Base-by-base conservation (phyloP, 2,329 filamentous ascomycete species). In the Hymenoscyphus scutula region DNA sequence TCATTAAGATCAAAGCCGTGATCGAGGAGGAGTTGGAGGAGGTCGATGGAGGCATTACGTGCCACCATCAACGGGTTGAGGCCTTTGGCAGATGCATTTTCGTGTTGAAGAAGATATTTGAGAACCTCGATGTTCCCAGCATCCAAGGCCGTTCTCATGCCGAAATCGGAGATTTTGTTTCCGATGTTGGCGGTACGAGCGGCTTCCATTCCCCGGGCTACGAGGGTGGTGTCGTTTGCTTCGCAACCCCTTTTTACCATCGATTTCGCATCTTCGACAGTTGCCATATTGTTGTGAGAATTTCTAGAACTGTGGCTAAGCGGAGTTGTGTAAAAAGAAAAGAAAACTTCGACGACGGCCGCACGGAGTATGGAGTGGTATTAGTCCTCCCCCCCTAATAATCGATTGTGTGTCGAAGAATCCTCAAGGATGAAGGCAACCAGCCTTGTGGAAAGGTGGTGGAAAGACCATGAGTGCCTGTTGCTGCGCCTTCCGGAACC, bases 1-100 rank as follows among this genome's bases (percentile, higher is more conserved):
- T 57, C 19, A 41, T 57, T 57, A 23, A 57, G n/a, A 15, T 57
- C 55, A 13, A 38, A 57, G 19, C 55, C 55, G 23, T 57, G 55
- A 45, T 57, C 55, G 17, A 57, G 15, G 19, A 57, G 7, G 2
- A 57, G 32, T 41, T 57, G 55, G 34, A 57, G 37, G 13, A 57
- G 32, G 11, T 57, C 55, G 11, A 34, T 19, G n/a, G 55, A 57
- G 15, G 55, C n/a, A 8, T 45, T 57, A 10, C 17, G 55, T 27
- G 55, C 55, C 13, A 57, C 55, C 10, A 15, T 38, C 23, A 41
- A 38, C 13, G 55, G 55, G 30, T 11, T 29, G 37, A 57, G 32
- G 32, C 30, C 27, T 29, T 57, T 34, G 5, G 29, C 23, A 17
- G 55, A 30, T 3, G 19, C 34, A 23, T 57, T n/a, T 57, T 57